Conservation (phyloP, 306 rosid genomes). For the Dalbergia cochinchinensis region DNA sequence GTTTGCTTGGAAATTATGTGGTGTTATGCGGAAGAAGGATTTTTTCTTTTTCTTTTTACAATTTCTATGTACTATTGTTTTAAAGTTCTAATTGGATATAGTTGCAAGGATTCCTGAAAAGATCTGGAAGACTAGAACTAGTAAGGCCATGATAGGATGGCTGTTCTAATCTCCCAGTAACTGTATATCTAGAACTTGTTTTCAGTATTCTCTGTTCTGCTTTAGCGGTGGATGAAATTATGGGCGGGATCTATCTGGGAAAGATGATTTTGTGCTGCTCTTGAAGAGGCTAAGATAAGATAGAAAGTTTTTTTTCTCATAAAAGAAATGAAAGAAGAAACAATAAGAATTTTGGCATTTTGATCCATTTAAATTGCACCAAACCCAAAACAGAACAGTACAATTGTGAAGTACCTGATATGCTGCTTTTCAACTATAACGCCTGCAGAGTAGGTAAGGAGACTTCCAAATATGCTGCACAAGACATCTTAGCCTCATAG, state of each 20-base stretch:
- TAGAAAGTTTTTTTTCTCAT: background rate
- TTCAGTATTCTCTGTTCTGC: background rate
- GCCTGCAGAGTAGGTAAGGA: background rate
- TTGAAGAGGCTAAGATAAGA: background rate
- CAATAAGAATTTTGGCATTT: background rate
- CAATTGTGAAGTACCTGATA: background rate
- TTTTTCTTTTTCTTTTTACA: too few relatives aligned
- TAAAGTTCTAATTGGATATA: conserved; percentile 4
- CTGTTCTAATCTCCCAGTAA: conserved; percentile 1
- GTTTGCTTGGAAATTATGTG: too few relatives aligned
- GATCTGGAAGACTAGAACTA: background rate
- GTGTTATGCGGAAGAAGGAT: too few relatives aligned
- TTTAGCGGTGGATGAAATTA: background rate
- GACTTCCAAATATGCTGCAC: background rate
- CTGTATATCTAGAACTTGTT: background rate
- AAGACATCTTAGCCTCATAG: conserved; percentile 10
- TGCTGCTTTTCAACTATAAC: background rate
- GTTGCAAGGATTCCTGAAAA: conserved; percentile 5
- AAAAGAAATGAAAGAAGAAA: conserved; percentile 5
- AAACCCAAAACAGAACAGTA: background rate
- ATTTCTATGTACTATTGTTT: too few relatives aligned
- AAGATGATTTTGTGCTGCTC: background rate
- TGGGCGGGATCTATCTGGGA: background rate
- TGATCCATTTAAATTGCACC: background rate
- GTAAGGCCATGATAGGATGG: conserved; percentile 4